Percentiles rank a stretch among this genome's conserved stretches.
Conservation (phyloP, 2,329 filamentous ascomycete genomes). For the Paracoccidioides lutzii region DNA sequence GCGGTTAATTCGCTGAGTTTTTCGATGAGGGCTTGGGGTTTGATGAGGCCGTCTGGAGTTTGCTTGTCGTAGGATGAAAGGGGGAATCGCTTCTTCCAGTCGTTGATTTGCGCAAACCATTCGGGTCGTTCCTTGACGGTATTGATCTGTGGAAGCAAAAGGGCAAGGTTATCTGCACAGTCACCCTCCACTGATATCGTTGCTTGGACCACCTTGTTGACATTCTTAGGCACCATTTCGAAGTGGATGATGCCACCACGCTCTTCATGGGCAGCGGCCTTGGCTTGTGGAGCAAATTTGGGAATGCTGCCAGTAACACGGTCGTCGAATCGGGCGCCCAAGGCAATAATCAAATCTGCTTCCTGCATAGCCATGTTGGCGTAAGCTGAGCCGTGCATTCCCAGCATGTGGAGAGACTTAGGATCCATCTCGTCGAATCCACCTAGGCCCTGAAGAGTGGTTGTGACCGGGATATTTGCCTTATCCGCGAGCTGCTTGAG, state of each 20-base stretch:
- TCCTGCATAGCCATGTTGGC: constrained; percentile 98
- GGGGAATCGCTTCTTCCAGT: constrained; percentile 87
- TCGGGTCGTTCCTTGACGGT: constrained; percentile 54
- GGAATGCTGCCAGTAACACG: constrained; percentile 71
- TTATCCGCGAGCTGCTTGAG: constrained; percentile 83
- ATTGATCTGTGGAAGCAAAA: constrained; percentile 61
- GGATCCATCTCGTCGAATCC: constrained; percentile 85
- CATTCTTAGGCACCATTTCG: constrained; percentile 99
- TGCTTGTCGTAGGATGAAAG: constrained; percentile 69
- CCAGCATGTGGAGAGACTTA: constrained; percentile 94
- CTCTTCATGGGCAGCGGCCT: constrained; percentile 67
- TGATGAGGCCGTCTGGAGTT: constrained; percentile 65
- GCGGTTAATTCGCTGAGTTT: constrained; percentile 76
- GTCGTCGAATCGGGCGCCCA: constrained; percentile 91
- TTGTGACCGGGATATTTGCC: constrained; percentile 84
- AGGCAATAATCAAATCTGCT: constrained; percentile 86
- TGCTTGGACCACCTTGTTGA: constrained; percentile 97
- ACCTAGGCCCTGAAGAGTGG: constrained; percentile 85
- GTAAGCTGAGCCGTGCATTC: constrained; percentile 95
- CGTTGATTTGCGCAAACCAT: constrained; percentile 82
- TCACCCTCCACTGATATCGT: constrained; percentile 93
- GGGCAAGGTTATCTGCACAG: constrained; percentile 62
- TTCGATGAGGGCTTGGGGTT: constrained; percentile 86
- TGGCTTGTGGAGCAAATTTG: constrained; percentile 83
- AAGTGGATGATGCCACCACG: constrained; percentile 95